Evolutionary conservation across 345 rosid species (phyloP), one percentile per base, ranked within the genome.

Genomic region (Gossypium longicalyx): DNA sequence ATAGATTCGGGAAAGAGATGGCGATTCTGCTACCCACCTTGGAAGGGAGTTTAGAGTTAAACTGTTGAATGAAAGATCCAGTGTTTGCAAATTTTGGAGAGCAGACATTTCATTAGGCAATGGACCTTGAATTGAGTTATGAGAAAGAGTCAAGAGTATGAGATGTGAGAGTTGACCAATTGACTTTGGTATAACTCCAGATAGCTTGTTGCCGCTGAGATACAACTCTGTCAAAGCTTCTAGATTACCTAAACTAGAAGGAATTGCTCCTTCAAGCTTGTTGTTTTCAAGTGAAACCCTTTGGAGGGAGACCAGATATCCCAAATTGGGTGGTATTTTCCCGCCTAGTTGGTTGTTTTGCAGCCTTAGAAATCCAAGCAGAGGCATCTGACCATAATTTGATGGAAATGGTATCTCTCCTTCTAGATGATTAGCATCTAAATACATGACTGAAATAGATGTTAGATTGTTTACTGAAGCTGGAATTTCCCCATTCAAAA

Each of bases 31-130:
- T 11, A 86, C 15, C 84, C 86, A 82, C 23, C 53, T 49, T 3
- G 92, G 87, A 68, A 85, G 48, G n/a, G 88, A 74, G 52, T 78
- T 67, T 12, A 88, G 79, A 25, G 81, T 78, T 16, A 88, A 58
- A 9, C 45, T 77, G 79, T 88, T 88, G 74, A 86, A 86, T 20
- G 92, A 86, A 58, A 88, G 72, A 78, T 83, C 88, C 23, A 85
- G 44, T 0, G 80, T 79, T 65, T 86, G 92, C 76, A 88, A 86
- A 58, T 86, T 88, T 62, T 76, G 66, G 44, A 86, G 81, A 63
- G 83, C 81, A 58, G 85, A 79, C 75, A 86, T 57, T 68, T 83
- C 77, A 16, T 15, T 20, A 54, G 92, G 87, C 80, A 88, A 58
- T 29, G 79, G 81, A 22, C 86, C 89, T 71, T 72, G 80, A 72